Evolutionary conservation across 768 basidiomycete genomes (phyloP), one percentile per base, ranked within the genome.

Genomic region (Neoboletus brunneissimus): DNA sequence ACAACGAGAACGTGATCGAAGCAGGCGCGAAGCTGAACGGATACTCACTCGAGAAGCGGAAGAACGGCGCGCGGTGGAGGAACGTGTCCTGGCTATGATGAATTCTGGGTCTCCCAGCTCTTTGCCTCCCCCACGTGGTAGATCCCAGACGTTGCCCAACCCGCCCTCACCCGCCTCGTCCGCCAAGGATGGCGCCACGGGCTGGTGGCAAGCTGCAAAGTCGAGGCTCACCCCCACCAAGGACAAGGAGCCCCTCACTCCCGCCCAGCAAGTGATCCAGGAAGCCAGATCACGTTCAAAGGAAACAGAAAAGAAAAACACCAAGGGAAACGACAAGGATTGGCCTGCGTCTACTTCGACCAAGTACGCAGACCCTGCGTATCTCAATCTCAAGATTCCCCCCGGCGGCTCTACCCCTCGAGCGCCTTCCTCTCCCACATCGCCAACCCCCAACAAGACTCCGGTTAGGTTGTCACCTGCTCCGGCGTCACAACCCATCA

Each of bases 201-300:
- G 77, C 44, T 93, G 91, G 91, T 91, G 90, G 88, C 71, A 80
- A 12, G 77, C 82, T 4, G 83, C 90, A 20, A 92, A 89, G 77
- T 82, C 82, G 61, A 84, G 76, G 61, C 78, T 94, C 11, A 91
- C 89, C 1, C 89, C 91, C 3, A 87, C 87, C 13, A 93, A 91
- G 63, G 85, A 85, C 12, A 81, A 81, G 64, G 83, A 88, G 15
- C 70, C 76, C 1, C 82, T 90, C n/a, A 93, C 91, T 0, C 89
- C 91, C 10, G 91, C 91, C 0, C 91, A 93, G 64, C 89, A 91
- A 62, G 78, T 94, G 52, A 85, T 92, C 47, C 78, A 81, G 54
- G 90, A 93, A 9, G 76, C 88, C 18, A 89, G 91, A 65, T 75
- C 81, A 20, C 78, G 82, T 42, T 82, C 87, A 53, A 86, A 83